phyloP scores from a whole-genome alignment of 345 rosid species.

The Acer yangbiense region DNA sequence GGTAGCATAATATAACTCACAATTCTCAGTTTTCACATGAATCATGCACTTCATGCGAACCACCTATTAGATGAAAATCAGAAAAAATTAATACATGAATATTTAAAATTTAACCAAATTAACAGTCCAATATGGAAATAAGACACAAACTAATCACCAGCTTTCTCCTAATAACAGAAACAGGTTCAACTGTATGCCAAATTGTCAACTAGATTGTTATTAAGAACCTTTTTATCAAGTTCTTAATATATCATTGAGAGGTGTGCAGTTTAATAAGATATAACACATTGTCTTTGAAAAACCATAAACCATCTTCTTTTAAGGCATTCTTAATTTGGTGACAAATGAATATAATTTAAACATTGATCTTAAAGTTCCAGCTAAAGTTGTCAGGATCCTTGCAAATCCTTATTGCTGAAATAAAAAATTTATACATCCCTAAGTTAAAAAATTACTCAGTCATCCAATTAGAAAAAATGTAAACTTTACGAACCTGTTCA shows the following conservation, averaged over 20 bases:
- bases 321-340: neutral
- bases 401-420: neutral
- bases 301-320: neutral
- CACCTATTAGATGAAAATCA: neutral
- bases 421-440: neutral
- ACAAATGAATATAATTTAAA: neutral
- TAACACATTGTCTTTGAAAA: neutral
- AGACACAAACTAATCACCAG: neutral
- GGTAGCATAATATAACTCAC: neutral
- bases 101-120: neutral
- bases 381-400: neutral
- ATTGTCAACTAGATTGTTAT: neutral
- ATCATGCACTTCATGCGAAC: neutral
- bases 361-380: neutral
- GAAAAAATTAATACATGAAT: neutral
- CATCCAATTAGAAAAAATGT: neutral
- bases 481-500: conserved; percentile 52
- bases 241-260: neutral
- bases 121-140: neutral
- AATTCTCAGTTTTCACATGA: neutral
- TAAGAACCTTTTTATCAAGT: neutral
- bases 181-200: neutral
- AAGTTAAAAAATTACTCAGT: neutral
- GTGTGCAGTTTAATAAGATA: neutral
- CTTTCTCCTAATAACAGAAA: neutral